phyloP scores from a whole-genome alignment of 345 rosid genomes.

The Salix udensis region DNA sequence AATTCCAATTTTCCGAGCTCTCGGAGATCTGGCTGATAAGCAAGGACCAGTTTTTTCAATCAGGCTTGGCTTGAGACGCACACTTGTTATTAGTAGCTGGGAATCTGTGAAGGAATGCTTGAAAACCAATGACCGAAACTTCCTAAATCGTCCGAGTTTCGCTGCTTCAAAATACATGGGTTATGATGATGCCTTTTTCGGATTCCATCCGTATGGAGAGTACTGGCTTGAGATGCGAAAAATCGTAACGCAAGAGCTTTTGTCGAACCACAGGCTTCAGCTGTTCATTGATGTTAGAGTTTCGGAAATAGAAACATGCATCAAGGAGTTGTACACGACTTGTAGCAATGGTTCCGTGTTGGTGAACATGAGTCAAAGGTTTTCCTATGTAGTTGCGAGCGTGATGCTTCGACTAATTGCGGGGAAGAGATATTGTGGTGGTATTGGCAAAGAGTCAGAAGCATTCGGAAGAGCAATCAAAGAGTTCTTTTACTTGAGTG shows the following conservation, averaged over 20 bases:
- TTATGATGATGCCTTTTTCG: neutral
- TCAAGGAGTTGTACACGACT: conserved; percentile 40
- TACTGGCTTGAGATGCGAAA: neutral
- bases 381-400: conserved; percentile 21
- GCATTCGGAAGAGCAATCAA: conserved; percentile 34
- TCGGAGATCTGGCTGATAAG: conserved; percentile 28
- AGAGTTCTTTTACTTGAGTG: conserved; percentile 32
- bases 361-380: too few species aligned
- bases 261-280: neutral
- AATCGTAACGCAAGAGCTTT: neutral
- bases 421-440: conserved; percentile 40
- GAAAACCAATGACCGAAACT: neutral
- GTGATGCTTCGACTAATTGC: conserved; percentile 47
- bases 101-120: neutral
- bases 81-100: neutral
- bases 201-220: neutral
- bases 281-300: neutral
- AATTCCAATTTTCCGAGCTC: conserved; percentile 33
- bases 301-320: conserved; percentile 11
- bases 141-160: neutral
- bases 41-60: neutral
- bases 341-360: neutral
- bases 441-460: neutral
- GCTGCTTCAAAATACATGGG: neutral
- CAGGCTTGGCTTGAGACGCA: neutral